Evolutionary conservation across 208 protist genomes (phyloP).

Genomic region (Leishmania gerbilli): DNA sequence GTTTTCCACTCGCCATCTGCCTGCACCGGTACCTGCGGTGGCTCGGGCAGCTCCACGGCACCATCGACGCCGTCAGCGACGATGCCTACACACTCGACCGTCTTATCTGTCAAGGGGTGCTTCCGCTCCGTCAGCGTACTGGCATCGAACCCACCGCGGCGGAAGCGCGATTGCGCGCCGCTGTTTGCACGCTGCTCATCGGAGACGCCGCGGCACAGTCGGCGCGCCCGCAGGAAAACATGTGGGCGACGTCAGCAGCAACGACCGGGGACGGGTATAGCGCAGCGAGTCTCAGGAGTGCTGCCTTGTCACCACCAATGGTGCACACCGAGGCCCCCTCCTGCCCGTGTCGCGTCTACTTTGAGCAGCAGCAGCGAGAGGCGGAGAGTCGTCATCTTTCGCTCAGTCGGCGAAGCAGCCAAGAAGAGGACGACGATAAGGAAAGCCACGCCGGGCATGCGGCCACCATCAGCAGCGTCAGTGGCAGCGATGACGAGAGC

Average conservation of each 20-base stretch:
- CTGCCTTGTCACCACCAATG: background rate
- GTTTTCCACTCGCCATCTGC: conserved; percentile 7
- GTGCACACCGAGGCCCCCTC: conserved; percentile 11
- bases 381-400: background rate
- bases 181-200: conserved; percentile 22
- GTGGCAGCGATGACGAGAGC: background rate
- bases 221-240: background rate
- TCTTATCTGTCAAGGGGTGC: conserved; percentile 17
- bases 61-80: conserved; percentile 23
- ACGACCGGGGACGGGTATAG: background rate
- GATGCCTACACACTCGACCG: conserved; percentile 35
- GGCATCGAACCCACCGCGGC: conserved; percentile 1
- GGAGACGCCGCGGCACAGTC: conserved; percentile 1
- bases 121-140: conserved; percentile 27
- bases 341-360: conserved; percentile 22
- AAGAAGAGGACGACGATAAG: background rate
- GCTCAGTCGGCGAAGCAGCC: background rate
- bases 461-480: conserved; percentile 5
- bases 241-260: background rate
- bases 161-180: conserved; percentile 9
- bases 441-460: background rate
- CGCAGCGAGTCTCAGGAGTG: background rate
- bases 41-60: conserved; percentile 23
- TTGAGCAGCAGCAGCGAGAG: conserved; percentile 20
- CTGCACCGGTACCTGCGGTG: conserved; percentile 23